phyloP scores from a whole-genome alignment of 2,329 filamentous ascomycete species.

The Mariannaea sp. region DNA sequence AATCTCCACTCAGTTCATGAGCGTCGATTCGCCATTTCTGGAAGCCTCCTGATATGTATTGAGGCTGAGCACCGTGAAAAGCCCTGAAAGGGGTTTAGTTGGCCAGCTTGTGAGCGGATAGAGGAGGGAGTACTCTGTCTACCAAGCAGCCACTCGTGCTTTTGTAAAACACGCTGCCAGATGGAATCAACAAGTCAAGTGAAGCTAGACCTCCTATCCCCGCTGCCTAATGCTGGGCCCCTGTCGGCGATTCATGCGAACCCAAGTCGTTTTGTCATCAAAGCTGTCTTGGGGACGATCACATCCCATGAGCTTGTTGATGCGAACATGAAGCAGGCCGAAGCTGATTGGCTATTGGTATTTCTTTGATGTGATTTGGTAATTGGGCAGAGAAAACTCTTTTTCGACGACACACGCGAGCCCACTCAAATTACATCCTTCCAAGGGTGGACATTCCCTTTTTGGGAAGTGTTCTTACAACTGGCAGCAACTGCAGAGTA shows the following conservation, averaged over 20 bases:
- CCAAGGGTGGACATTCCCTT: neutral
- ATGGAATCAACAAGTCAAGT: too few species aligned
- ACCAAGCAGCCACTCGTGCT: too few species aligned
- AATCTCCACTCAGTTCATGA: neutral
- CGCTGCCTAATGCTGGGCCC: too few species aligned
- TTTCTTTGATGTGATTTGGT: neutral
- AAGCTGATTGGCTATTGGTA: constrained; percentile 11
- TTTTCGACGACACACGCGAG: constrained; percentile 19
- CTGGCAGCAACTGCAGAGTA: neutral
- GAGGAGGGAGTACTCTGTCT: too few species aligned
- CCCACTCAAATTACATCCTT: too few species aligned
- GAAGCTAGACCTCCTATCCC: too few species aligned
- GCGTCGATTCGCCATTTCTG: constrained; percentile 4
- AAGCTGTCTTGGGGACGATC: neutral
- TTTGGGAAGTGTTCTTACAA: neutral
- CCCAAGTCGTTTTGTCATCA: too few species aligned
- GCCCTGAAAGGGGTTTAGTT: constrained; percentile 20
- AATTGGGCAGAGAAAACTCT: constrained; percentile 12
- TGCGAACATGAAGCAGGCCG: neutral
- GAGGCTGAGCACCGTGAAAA: constrained; percentile 28
- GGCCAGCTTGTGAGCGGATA: neutral
- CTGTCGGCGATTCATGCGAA: too few species aligned
- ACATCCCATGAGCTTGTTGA: neutral
- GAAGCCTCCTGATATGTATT: constrained; percentile 17
- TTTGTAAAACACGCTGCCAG: too few species aligned